A percentile compares a stretch with the other conserved stretches of the same genome.
Conservation (phyloP, 169 alveolate species). For the Sarcocystis neurona region DNA sequence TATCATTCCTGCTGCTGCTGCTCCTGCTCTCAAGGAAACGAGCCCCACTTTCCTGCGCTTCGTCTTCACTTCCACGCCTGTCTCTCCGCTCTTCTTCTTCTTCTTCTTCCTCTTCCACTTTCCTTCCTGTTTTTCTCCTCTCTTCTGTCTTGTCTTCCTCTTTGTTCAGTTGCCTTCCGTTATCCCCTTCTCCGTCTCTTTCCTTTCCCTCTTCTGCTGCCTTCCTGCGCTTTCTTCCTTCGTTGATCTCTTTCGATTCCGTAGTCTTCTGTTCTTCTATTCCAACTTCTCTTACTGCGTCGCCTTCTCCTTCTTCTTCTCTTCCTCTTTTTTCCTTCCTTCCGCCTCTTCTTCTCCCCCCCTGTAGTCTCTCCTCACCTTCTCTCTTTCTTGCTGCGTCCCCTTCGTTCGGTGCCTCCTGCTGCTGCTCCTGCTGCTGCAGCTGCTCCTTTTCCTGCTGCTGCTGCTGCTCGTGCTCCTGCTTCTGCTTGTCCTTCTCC, state of each 20-base stretch:
- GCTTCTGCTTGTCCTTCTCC: too few relatives aligned
- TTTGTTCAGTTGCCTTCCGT: background rate
- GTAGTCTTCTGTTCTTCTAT: background rate
- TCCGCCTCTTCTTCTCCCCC: too few relatives aligned
- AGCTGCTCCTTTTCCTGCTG: background rate
- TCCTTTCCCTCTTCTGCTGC: background rate
- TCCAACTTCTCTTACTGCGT: too few relatives aligned
- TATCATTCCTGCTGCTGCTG: too few relatives aligned
- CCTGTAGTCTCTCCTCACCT: too few relatives aligned
- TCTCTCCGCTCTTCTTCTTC: background rate
- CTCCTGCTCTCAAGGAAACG: background rate
- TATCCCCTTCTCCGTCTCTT: background rate
- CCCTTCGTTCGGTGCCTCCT: background rate
- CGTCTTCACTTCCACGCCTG: background rate
- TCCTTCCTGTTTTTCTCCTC: too few relatives aligned
- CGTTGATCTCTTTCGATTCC: constrained; percentile 11
- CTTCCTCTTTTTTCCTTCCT: too few relatives aligned
- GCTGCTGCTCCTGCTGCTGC: background rate
- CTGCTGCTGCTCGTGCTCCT: background rate
- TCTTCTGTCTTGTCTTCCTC: too few relatives aligned
- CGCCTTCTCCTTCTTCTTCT: too few relatives aligned
- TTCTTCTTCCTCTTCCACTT: background rate
- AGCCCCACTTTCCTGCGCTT: background rate
- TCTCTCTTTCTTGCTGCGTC: constrained; percentile 12
- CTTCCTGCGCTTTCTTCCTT: background rate